Evolutionary conservation across 139 green algal species (phyloP).

Genomic region (Haematococcus sp.): DNA sequence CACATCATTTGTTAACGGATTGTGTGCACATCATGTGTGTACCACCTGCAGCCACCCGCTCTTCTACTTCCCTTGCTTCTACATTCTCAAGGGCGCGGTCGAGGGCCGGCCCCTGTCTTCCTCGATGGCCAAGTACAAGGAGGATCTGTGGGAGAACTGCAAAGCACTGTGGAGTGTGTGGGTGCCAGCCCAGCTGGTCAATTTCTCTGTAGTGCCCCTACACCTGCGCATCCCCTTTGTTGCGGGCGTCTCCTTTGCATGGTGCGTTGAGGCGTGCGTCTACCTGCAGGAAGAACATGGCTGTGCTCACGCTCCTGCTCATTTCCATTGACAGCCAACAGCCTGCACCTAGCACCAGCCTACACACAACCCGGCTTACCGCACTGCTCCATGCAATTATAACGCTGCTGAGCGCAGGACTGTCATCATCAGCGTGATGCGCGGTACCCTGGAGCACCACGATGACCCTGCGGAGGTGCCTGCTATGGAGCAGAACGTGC

Average conservation of each 20-base stretch:
- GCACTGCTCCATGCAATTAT: too few relatives aligned
- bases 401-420: neutral
- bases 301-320: too few relatives aligned
- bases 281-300: too few relatives aligned
- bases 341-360: too few relatives aligned
- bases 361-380: too few relatives aligned
- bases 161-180: constrained; percentile 85
- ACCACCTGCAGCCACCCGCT: constrained; percentile 79
- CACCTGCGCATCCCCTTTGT: constrained; percentile 82
- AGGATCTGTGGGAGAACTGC: constrained; percentile 81
- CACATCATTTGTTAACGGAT: too few relatives aligned
- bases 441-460: neutral
- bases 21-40: too few relatives aligned
- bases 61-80: constrained; percentile 88
- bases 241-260: constrained; percentile 48
- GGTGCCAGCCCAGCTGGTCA: constrained; percentile 78
- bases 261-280: constrained; percentile 7
- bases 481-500: too few relatives aligned
- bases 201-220: constrained; percentile 81
- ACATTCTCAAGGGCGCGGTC: constrained; percentile 66
- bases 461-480: constrained; percentile 1
- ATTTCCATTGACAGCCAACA: too few relatives aligned
- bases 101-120: constrained; percentile 45
- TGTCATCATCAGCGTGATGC: constrained; percentile 16
- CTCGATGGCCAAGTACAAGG: constrained; percentile 63